Conservation (phyloP, 495 filamentous ascomycete species). For the Penicillium arizonense region DNA sequence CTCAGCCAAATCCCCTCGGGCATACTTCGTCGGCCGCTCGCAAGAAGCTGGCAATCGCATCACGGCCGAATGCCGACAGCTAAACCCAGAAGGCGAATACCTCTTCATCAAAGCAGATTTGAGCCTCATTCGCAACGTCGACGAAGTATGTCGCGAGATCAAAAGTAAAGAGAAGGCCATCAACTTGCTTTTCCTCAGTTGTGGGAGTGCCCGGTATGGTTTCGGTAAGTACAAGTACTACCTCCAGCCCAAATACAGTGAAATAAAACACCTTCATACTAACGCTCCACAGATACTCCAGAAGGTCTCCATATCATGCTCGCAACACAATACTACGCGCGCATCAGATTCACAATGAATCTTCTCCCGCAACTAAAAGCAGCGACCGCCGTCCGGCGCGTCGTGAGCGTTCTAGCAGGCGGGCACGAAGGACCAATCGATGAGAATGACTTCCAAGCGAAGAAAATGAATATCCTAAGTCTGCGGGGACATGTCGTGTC, state of each 20-base stretch:
- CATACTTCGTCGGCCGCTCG: constrained; percentile 50
- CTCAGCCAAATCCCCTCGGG: constrained; percentile 35
- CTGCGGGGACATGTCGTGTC: constrained; percentile 35
- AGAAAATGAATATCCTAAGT: constrained; percentile 22
- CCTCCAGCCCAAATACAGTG: neutral
- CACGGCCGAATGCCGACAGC: constrained; percentile 34
- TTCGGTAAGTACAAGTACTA: constrained; percentile 12
- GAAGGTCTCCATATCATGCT: constrained; percentile 57
- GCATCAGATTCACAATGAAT: constrained; percentile 60
- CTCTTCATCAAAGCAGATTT: constrained; percentile 59
- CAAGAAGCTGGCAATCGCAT: constrained; percentile 44
- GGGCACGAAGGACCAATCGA: constrained; percentile 54
- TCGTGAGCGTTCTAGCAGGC: constrained; percentile 55
- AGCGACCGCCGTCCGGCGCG: constrained; percentile 49
- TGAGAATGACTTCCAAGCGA: constrained; percentile 43
- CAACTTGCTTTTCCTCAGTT: constrained; percentile 57
- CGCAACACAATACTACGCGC: constrained; percentile 59
- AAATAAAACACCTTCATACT: neutral
- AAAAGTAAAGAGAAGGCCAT: constrained; percentile 51
- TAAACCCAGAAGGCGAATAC: constrained; percentile 35
- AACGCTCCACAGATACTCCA: constrained; percentile 41
- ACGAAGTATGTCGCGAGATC: constrained; percentile 58
- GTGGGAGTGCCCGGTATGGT: constrained; percentile 10
- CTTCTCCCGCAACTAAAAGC: constrained; percentile 58
- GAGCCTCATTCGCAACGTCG: constrained; percentile 57